Evolutionary conservation across 2,329 filamentous ascomycete genomes (phyloP).

Genomic region (Grosmannia clavigera): DNA sequence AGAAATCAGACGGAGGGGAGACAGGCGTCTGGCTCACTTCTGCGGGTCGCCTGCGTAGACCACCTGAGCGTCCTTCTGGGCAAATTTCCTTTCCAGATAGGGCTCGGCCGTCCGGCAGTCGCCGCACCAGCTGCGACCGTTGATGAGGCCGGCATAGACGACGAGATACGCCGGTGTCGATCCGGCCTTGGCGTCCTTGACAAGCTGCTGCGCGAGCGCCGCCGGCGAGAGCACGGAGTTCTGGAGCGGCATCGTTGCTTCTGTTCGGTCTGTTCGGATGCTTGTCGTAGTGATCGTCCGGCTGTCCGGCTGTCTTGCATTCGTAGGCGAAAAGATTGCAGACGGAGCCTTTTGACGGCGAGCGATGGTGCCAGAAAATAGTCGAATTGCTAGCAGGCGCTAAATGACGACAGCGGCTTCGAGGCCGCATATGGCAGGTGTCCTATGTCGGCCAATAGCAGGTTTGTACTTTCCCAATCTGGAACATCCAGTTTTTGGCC

Average conservation of each 20-base stretch:
- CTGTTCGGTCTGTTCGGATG: neutral
- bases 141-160: constrained; percentile 1
- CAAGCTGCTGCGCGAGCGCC: neutral
- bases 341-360: neutral
- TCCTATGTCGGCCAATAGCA: neutral
- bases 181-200: neutral
- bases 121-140: constrained; percentile 4
- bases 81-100: neutral
- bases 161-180: neutral
- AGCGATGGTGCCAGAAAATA: neutral
- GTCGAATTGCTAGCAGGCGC: neutral
- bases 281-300: neutral
- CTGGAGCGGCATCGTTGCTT: neutral
- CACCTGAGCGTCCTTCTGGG: neutral
- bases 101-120: constrained; percentile 4
- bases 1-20: neutral
- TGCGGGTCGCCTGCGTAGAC: neutral
- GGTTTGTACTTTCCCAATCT: neutral
- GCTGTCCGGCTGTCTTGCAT: neutral
- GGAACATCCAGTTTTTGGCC: neutral
- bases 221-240: neutral
- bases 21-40: neutral
- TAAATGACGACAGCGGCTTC: neutral
- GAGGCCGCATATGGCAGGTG: neutral
- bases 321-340: neutral